A percentile compares a stretch with the other conserved stretches of the same genome.
phyloP scores from a whole-genome alignment of 2,329 filamentous ascomycete species.

The Fusarium aywerte region DNA sequence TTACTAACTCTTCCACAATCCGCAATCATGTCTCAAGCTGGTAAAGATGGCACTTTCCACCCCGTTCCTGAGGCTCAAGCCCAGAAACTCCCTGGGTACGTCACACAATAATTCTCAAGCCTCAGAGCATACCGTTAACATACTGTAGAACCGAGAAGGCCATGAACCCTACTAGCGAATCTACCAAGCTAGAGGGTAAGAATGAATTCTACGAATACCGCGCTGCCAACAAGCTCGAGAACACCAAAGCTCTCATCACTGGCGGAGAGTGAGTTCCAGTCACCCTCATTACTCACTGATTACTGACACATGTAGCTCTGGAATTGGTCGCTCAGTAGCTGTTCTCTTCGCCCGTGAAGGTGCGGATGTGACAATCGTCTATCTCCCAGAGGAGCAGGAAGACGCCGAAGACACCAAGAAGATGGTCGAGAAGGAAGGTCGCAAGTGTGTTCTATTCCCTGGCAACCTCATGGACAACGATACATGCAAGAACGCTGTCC shows the following conservation, averaged over 20 bases:
- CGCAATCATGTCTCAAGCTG: slow-evolving; percentile 36
- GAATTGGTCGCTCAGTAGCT: slow-evolving; percentile 65
- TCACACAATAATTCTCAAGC: neutral
- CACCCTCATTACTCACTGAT: rapidly evolving
- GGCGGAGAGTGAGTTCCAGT: slow-evolving; percentile 62
- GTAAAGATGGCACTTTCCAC: slow-evolving; percentile 49
- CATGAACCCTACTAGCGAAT: slow-evolving; percentile 54
- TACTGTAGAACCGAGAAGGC: slow-evolving; percentile 49
- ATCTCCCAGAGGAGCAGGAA: slow-evolving; percentile 65
- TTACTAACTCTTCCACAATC: neutral
- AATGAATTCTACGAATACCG: slow-evolving; percentile 52
- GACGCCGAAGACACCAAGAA: slow-evolving; percentile 66
- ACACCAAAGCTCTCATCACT: slow-evolving; percentile 64
- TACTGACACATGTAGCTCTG: slow-evolving; percentile 52
- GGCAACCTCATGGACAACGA: slow-evolving; percentile 62
- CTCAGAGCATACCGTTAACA: neutral
- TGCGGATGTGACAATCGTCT: slow-evolving; percentile 65
- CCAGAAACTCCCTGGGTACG: slow-evolving; percentile 54
- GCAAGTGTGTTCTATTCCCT: slow-evolving; percentile 59
- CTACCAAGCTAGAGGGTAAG: slow-evolving; percentile 55
- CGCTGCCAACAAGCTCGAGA: slow-evolving; percentile 61
- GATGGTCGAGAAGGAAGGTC: slow-evolving; percentile 62
- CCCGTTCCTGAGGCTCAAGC: slow-evolving; percentile 50
- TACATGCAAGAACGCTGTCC: slow-evolving; percentile 61
- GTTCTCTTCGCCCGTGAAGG: slow-evolving; percentile 68